phyloP scores from a whole-genome alignment of 148 eudicot genomes.

The Camellia lanceoleosa region DNA sequence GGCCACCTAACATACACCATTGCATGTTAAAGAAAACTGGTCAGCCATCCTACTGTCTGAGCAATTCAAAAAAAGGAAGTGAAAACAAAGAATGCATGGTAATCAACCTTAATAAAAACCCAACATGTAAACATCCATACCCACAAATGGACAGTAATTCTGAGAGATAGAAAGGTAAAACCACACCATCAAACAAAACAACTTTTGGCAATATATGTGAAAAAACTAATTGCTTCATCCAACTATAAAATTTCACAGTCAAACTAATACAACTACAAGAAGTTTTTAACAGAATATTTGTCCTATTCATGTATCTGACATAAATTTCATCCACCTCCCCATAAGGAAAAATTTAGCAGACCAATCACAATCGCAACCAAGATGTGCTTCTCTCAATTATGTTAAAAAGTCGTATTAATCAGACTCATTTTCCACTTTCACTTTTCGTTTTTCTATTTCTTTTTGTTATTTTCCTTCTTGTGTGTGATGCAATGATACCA shows the following conservation, averaged over 20 bases:
- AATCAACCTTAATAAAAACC: background rate
- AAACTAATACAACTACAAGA: background rate
- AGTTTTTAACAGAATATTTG: background rate
- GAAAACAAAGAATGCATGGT: background rate
- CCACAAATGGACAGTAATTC: background rate
- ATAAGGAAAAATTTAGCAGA: background rate
- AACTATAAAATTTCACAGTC: background rate
- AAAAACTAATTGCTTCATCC: background rate
- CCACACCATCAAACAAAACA: background rate
- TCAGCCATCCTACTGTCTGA: background rate
- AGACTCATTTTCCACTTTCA: background rate
- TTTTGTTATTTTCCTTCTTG: too few relatives aligned
- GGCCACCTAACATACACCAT: constrained; percentile 56
- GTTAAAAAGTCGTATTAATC: background rate
- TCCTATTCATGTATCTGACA: background rate
- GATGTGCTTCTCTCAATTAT: background rate
- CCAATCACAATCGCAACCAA: background rate
- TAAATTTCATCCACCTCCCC: background rate
- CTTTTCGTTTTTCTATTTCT: background rate
- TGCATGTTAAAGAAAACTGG: background rate
- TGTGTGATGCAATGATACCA: too few relatives aligned
- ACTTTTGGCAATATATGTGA: background rate
- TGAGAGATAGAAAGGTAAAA: background rate
- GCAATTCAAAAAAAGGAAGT: background rate
- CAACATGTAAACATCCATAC: background rate